These are phyloP conservation scores for Fusarium sp. DNA, from an alignment of 2,329 filamentous ascomycete species.

Conservation along the genomic window DNA sequence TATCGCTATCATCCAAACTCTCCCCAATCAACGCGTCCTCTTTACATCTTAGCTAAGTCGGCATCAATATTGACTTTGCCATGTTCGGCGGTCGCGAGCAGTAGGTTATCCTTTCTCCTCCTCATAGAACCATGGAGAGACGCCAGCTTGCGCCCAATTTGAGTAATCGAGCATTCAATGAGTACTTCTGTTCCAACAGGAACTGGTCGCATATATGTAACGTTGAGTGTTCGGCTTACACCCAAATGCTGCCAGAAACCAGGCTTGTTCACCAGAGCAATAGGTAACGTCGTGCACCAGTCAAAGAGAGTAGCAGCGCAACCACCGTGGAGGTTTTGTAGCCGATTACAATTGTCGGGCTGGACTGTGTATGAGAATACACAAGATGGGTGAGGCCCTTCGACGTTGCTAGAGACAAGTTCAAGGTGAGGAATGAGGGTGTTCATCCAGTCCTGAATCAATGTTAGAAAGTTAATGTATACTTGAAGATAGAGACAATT, in stretches of 20 bases:
- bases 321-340: constrained; percentile 69
- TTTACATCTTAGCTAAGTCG: constrained; percentile 39
- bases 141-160: constrained; percentile 65
- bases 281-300: constrained; percentile 68
- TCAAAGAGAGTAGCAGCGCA: constrained; percentile 76
- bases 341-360: constrained; percentile 62
- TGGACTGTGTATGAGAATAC: constrained; percentile 63
- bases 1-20: neutral
- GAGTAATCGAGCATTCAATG: constrained; percentile 67
- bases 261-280: constrained; percentile 65
- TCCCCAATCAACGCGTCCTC: too few relatives aligned
- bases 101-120: constrained; percentile 61
- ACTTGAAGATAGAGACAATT: constrained; percentile 13
- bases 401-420: constrained; percentile 50
- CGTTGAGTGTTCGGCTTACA: constrained; percentile 72
- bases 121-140: constrained; percentile 66
- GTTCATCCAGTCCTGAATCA: constrained; percentile 57
- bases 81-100: constrained; percentile 71
- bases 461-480: neutral
- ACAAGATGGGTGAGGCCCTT: constrained; percentile 52
- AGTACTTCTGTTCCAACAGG: constrained; percentile 62
- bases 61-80: constrained; percentile 72
- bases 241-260: constrained; percentile 72
- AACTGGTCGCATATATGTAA: constrained; percentile 74
- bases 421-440: constrained; percentile 55